Percentiles rank a stretch among this genome's conserved stretches.
Evolutionary conservation across 805 yeast species (phyloP).

Genomic region (Nakazawaea sp.): DNA sequence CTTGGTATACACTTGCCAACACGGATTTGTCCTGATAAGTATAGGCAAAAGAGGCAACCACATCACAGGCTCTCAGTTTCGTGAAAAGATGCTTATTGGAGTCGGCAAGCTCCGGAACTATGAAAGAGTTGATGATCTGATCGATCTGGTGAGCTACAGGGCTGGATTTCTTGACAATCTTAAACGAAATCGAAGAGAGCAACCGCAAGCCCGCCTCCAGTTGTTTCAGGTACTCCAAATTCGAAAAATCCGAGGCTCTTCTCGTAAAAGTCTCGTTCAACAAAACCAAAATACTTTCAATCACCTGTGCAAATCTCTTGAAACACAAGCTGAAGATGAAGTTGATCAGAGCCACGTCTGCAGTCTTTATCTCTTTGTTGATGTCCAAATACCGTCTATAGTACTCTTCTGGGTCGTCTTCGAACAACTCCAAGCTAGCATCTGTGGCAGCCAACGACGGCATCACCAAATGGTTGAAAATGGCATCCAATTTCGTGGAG

Average conservation of each 20-base stretch:
- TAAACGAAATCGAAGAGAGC: conserved; percentile 58
- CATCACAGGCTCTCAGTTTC: conserved; percentile 64
- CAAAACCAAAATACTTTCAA: conserved; percentile 47
- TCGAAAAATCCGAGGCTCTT: conserved; percentile 22
- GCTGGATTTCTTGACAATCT: conserved; percentile 42
- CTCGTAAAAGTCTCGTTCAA: conserved; percentile 38
- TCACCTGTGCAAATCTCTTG: conserved; percentile 30
- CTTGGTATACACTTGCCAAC: conserved; percentile 25
- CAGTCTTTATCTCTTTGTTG: conserved; percentile 37
- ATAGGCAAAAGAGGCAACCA: conserved; percentile 27
- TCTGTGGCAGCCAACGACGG: conserved; percentile 71
- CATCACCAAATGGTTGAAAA: conserved; percentile 66
- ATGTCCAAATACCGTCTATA: conserved; percentile 64
- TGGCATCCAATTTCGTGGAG: conserved; percentile 54
- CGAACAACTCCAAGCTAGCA: conserved; percentile 65
- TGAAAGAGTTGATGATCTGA: conserved; percentile 46
- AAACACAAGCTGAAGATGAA: conserved; percentile 33
- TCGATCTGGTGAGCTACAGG: conserved; percentile 59
- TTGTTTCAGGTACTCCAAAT: conserved; percentile 39
- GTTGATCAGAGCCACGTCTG: conserved; percentile 44
- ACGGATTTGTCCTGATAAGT: conserved; percentile 19
- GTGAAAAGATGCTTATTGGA: conserved; percentile 51
- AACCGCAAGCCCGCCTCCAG: conserved; percentile 74
- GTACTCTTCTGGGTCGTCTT: conserved; percentile 84
- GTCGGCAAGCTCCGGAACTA: conserved; percentile 56